These are phyloP conservation scores for Millerago galiae DNA, from an alignment of 805 yeast genomes.

Conservation along the genomic window DNA sequence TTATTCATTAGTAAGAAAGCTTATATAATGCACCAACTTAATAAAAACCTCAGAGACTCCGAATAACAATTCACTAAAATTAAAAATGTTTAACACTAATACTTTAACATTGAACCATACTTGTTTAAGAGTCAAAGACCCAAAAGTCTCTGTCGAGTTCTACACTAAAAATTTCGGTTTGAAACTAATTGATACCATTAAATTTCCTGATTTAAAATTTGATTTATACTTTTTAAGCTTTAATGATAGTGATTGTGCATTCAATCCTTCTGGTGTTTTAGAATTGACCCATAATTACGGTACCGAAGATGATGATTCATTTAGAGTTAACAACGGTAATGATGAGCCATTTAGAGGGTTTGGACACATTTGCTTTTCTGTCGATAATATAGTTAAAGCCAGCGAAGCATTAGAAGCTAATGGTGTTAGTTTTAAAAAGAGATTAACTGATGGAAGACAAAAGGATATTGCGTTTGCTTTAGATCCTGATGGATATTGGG, in stretches of 20 bases:
- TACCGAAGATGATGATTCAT: constrained; percentile 50
- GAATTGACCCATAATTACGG: constrained; percentile 84
- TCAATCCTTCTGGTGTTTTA: constrained; percentile 50
- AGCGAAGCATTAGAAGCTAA: constrained; percentile 52
- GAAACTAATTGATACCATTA: constrained; percentile 46
- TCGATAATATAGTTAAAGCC: constrained; percentile 62
- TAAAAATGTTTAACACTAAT: not conserved
- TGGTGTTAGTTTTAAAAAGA: constrained; percentile 78
- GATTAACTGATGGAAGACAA: constrained; percentile 83
- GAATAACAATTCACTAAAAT: too few species aligned
- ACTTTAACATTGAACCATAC: constrained; percentile 52
- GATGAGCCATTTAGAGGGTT: constrained; percentile 81
- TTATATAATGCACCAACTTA: too few species aligned
- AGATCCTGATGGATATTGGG: constrained; percentile 97
- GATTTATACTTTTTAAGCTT: constrained; percentile 63
- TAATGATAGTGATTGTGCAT: constrained; percentile 14
- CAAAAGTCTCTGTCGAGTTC: constrained; percentile 63
- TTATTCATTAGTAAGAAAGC: too few species aligned
- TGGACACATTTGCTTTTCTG: constrained; percentile 89
- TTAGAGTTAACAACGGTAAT: constrained; percentile 72
- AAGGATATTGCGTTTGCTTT: constrained; percentile 88
- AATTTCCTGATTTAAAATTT: constrained; percentile 50
- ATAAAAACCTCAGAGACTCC: too few species aligned
- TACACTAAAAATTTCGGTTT: constrained; percentile 73
- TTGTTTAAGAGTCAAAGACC: constrained; percentile 77